phyloP scores from a whole-genome alignment of 1,284 basidiomycete genomes.

The Flammula alnicola region DNA sequence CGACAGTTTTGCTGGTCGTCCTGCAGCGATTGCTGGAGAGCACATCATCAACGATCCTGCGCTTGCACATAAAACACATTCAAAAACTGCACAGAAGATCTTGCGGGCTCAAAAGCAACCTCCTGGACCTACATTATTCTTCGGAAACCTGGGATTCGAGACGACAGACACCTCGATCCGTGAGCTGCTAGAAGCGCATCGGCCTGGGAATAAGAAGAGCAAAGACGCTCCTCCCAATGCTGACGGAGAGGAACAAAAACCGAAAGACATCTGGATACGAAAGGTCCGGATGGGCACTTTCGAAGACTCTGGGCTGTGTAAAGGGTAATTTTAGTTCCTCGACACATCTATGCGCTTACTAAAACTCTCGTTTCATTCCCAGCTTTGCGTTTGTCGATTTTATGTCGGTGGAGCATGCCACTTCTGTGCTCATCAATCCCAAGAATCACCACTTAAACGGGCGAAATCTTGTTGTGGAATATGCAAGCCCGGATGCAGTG shows the following conservation, averaged over 20 bases:
- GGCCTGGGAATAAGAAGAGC: constrained; percentile 32
- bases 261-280: constrained; percentile 71
- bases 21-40: constrained; percentile 42
- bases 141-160: constrained; percentile 89
- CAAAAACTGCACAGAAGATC: constrained; percentile 85
- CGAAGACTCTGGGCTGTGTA: constrained; percentile 92
- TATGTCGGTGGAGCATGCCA: constrained; percentile 77
- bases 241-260: constrained; percentile 31
- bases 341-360: background rate
- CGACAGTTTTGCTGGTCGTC: constrained; percentile 72
- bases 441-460: constrained; percentile 87
- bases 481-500: constrained; percentile 85
- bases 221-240: constrained; percentile 28
- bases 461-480: constrained; percentile 87
- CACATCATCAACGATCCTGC: constrained; percentile 30
- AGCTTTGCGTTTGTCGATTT: constrained; percentile 98
- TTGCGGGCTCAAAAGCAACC: constrained; percentile 83
- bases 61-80: constrained; percentile 47
- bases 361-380: constrained; percentile 1
- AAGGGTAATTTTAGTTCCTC: constrained; percentile 70
- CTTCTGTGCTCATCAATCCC: constrained; percentile 80
- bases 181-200: constrained; percentile 73
- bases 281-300: constrained; percentile 95
- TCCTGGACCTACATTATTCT: constrained; percentile 82
- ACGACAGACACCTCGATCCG: constrained; percentile 80